Percentiles rank a stretch among this genome's conserved stretches.
phyloP scores from a whole-genome alignment of 2,329 filamentous ascomycete species.

The Lecanicillium sp. region DNA sequence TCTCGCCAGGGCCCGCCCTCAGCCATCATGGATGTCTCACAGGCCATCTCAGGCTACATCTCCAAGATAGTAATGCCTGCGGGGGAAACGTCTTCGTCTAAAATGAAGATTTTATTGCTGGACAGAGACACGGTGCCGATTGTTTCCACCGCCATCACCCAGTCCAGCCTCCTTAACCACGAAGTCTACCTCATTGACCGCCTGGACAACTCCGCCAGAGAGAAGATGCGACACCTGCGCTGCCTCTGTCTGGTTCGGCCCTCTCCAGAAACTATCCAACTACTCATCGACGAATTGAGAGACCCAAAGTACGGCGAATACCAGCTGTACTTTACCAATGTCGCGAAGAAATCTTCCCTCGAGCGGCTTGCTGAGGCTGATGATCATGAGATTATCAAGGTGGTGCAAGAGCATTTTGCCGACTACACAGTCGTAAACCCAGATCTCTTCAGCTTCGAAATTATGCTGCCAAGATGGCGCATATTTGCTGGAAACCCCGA shows the following conservation, averaged over 20 bases:
- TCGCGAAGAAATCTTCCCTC: conserved; percentile 91
- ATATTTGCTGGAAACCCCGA: conserved; percentile 81
- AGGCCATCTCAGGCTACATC: conserved; percentile 91
- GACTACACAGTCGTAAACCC: conserved; percentile 95
- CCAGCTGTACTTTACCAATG: conserved; percentile 94
- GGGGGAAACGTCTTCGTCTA: conserved; percentile 71
- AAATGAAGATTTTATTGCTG: conserved; percentile 97
- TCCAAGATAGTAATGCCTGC: conserved; percentile 78
- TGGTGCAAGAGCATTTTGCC: conserved; percentile 92
- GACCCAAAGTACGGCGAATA: conserved; percentile 98
- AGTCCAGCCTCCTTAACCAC: conserved; percentile 89
- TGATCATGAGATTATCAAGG: conserved; percentile 92
- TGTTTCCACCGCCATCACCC: conserved; percentile 89
- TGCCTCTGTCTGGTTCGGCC: conserved; percentile 92
- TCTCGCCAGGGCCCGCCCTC: background rate
- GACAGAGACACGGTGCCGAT: conserved; percentile 93
- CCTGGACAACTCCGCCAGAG: conserved; percentile 78
- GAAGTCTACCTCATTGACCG: conserved; percentile 98
- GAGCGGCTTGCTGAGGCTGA: conserved; percentile 94
- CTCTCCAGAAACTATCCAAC: conserved; percentile 85
- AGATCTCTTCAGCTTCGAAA: conserved; percentile 77
- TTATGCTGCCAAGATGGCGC: conserved; percentile 65
- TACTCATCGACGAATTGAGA: conserved; percentile 88
- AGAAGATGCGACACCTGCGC: conserved; percentile 96
- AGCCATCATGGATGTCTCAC: conserved; percentile 76